phyloP scores from a whole-genome alignment of 2,329 filamentous ascomycete genomes.

The Curvularia sp. region DNA sequence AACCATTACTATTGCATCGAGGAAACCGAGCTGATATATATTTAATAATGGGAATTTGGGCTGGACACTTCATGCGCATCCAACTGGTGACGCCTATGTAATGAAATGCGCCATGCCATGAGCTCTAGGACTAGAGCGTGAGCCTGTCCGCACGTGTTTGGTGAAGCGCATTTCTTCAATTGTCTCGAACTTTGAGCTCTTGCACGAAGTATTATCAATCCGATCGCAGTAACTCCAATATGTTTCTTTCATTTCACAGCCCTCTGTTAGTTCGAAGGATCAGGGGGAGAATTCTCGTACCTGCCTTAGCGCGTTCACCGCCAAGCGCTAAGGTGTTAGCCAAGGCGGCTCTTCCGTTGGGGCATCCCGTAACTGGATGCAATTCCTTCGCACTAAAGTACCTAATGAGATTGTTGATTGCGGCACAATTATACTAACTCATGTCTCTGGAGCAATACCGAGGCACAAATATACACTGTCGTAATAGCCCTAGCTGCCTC shows the following conservation, averaged over 20 bases:
- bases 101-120: not conserved
- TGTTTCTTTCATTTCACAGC: not conserved
- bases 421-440: not conserved
- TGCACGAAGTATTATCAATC: not conserved
- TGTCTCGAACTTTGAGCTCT: not conserved
- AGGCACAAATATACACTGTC: not conserved
- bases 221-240: not conserved
- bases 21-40: not conserved
- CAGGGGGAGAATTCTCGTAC: not conserved
- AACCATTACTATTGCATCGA: not conserved
- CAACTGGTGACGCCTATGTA: not conserved
- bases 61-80: not conserved
- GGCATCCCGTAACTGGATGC: not conserved
- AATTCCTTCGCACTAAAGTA: not conserved
- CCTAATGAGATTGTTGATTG: not conserved
- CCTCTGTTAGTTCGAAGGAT: not conserved
- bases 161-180: too few species aligned
- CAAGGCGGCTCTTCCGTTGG: too few species aligned
- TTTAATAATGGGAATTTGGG: not conserved
- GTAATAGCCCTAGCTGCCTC: too few species aligned
- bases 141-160: not conserved
- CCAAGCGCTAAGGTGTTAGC: not conserved
- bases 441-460: not conserved
- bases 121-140: too few species aligned
- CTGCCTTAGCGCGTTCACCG: too few species aligned